Base-by-base conservation (phyloP, 2,329 filamentous ascomycete genomes). In the Fusarium tjaetaba region DNA sequence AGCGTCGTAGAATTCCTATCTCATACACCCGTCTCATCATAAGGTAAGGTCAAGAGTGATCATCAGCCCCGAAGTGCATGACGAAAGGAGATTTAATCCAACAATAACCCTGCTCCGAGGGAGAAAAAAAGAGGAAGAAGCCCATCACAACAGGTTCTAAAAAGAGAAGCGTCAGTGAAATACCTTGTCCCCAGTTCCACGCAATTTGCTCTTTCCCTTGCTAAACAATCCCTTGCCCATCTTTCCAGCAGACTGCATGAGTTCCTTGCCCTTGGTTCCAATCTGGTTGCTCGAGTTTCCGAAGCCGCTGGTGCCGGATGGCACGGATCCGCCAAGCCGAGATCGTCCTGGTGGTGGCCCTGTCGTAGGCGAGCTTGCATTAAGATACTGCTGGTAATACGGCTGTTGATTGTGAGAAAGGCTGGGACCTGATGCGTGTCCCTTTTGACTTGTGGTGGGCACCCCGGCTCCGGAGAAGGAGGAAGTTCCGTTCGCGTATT, bases 201-300 rank as follows among this genome's bases (percentile, higher is more conserved):
- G 86, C 81, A 97, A 91, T 83, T 94, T 96, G 84, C 89, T 96
- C 84, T 93, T 96, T 76, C 95, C 94, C 85, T 97, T 97, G 74
- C 93, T 94, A 81, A 98, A 92, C 73, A 98, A 83, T 59, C 95
- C 96, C 85, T 97, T 97, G 55, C 95, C 95, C 66, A 94, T 94
- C 80, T 94, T 95, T 60, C 94, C 94, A 61, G 95, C 95, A 28
- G 92, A 92, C 74, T 96, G 93, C 80, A 98, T 88, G 34, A 98
- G 85, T 78, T 97, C 95, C 84, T 97, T 98, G 81, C 95, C 92
- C 85, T 95, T 96, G 43, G 91, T 89, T 76, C 94, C 93, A 80
- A 95, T 89, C 78, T 93, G 90, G 73, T 88, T 86, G 69, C 88
- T 84, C 55, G 89, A 89, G 66, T 87, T 85, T 46, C 86, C 86